Percentiles rank a stretch among this genome's conserved stretches.
Evolutionary conservation across 1,284 basidiomycete species (phyloP).

Genomic region (Ganoderma resinaceum): DNA sequence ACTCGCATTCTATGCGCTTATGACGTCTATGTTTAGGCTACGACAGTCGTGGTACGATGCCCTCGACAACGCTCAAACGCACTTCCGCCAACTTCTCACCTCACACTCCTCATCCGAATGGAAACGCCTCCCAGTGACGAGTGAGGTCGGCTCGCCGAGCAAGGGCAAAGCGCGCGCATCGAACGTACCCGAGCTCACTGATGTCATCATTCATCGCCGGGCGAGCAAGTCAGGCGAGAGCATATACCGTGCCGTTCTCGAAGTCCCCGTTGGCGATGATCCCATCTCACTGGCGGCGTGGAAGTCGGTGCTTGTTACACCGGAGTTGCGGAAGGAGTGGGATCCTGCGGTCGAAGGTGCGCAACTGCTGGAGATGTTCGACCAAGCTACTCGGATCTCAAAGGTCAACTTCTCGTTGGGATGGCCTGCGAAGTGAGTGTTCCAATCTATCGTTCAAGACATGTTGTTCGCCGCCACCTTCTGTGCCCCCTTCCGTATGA

Average conservation of each 20-base stretch:
- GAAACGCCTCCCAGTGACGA: conserved; percentile 66
- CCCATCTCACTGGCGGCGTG: conserved; percentile 78
- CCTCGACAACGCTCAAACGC: conserved; percentile 71
- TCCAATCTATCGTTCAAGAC: background rate
- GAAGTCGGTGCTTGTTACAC: conserved; percentile 83
- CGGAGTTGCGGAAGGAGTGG: conserved; percentile 90
- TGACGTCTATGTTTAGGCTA: conserved; percentile 51
- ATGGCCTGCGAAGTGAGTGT: conserved; percentile 92
- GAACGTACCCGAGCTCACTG: conserved; percentile 62
- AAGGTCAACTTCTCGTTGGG: conserved; percentile 93
- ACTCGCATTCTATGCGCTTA: background rate
- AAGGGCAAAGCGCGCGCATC: conserved; percentile 68
- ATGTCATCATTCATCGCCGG: conserved; percentile 76
- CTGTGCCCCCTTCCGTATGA: background rate
- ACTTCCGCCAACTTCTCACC: conserved; percentile 73
- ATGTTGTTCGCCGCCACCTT: background rate
- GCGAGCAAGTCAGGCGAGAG: conserved; percentile 70
- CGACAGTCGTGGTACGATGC: conserved; percentile 79
- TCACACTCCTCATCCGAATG: conserved; percentile 70
- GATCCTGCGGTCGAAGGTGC: conserved; percentile 92
- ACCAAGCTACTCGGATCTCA: conserved; percentile 83
- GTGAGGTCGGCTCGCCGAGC: conserved; percentile 48
- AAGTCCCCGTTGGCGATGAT: conserved; percentile 73
- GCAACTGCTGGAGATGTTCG: conserved; percentile 86
- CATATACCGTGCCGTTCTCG: conserved; percentile 85